These are phyloP conservation scores for Plenodomus biglobosus DNA, from an alignment of 2,329 filamentous ascomycete species.

Conservation along the genomic window DNA sequence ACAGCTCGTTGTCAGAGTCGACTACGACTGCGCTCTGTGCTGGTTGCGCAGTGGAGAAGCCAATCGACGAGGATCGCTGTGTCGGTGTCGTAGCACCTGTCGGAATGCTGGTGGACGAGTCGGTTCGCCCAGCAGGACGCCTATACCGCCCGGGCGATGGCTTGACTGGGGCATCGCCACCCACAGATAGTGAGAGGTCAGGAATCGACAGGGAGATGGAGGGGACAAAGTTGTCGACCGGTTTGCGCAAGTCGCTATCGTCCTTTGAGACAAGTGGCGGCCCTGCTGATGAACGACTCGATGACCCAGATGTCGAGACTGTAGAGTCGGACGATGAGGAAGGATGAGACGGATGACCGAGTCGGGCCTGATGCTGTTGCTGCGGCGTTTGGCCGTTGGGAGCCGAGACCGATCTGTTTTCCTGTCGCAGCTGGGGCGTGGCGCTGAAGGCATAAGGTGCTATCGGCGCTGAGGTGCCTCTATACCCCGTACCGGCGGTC, in stretches of 20 bases:
- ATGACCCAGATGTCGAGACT: constrained; percentile 53
- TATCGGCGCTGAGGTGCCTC: constrained; percentile 50
- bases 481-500: constrained; percentile 44
- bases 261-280: constrained; percentile 50
- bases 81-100: constrained; percentile 32
- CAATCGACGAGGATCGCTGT: constrained; percentile 36
- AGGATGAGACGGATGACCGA: constrained; percentile 42
- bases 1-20: constrained; percentile 21
- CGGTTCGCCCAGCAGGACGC: constrained; percentile 62
- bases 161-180: constrained; percentile 63
- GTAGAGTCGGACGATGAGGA: constrained; percentile 48
- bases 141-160: constrained; percentile 82
- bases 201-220: constrained; percentile 56
- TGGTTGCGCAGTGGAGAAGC: constrained; percentile 56
- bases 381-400: constrained; percentile 49
- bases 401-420: constrained; percentile 58
- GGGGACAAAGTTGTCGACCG: constrained; percentile 43
- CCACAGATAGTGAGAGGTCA: constrained; percentile 57
- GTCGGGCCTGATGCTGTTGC: constrained; percentile 35
- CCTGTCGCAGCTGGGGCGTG: constrained; percentile 58
- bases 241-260: constrained; percentile 49
- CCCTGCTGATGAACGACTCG: constrained; percentile 49
- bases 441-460: constrained; percentile 54
- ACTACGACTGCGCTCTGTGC: constrained; percentile 59
- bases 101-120: constrained; percentile 45